Percentiles rank a stretch among this genome's conserved stretches.
Evolutionary conservation across 2,329 filamentous ascomycete species (phyloP).

Genomic region (Fragosphaeria purpurea): DNA sequence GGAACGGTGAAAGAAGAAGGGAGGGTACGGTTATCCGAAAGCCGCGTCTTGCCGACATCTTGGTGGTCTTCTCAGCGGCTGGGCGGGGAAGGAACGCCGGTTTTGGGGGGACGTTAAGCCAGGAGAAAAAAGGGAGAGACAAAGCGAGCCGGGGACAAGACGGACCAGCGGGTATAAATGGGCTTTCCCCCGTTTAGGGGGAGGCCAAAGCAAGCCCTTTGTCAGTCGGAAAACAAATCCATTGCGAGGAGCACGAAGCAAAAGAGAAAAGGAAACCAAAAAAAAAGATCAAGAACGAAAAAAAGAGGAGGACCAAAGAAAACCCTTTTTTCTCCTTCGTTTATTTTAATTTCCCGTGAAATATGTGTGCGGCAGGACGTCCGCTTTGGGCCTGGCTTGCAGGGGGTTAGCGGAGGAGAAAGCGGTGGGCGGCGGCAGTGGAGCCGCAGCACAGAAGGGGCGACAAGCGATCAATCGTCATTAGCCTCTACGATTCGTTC

Average conservation of each 20-base stretch:
- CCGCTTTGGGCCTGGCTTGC: no score
- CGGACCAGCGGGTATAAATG: no score
- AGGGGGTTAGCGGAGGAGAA: no score
- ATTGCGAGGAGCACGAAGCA: neutral
- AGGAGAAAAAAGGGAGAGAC: neutral
- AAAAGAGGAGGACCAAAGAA: neutral
- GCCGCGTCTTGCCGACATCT: constrained; percentile 9
- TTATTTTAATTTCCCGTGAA: no score
- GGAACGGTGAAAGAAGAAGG: no score
- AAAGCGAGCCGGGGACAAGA: no score
- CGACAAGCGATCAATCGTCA: no score
- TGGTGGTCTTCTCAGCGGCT: neutral
- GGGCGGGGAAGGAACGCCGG: neutral
- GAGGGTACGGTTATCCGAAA: constrained; percentile 8
- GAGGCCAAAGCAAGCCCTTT: neutral
- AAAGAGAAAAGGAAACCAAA: neutral
- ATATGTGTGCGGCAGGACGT: no score
- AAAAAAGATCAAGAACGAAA: neutral
- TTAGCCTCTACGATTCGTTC: no score
- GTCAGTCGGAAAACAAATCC: neutral
- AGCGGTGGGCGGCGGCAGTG: neutral
- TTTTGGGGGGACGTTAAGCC: neutral
- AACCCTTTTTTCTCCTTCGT: neutral
- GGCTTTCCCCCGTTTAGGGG: no score
- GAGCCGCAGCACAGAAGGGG: no score